Percentiles rank a stretch among this genome's conserved stretches.
Conservation (phyloP, 73 alveolate species). For the Tetrahymena thermophila region DNA sequence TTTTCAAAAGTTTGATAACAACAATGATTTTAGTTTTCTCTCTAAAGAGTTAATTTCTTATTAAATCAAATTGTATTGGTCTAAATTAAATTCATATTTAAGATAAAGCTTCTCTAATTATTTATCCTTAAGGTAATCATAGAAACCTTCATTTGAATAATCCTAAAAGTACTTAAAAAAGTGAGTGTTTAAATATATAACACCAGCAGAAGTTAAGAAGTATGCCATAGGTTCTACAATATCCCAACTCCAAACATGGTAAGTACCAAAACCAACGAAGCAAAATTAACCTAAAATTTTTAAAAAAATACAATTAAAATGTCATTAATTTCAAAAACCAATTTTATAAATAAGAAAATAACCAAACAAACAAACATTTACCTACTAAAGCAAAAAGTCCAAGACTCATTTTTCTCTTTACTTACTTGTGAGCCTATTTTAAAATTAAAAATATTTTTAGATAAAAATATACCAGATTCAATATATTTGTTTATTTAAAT, state of each 20-base stretch:
- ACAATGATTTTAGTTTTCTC: background rate
- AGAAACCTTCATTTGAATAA: background rate
- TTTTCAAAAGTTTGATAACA: background rate
- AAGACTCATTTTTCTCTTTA: background rate
- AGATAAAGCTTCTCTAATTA: background rate
- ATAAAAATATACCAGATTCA: no score
- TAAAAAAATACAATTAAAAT: background rate
- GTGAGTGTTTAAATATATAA: background rate
- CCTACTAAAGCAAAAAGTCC: background rate
- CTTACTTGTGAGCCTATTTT: background rate
- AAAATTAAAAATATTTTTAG: background rate
- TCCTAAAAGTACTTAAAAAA: background rate
- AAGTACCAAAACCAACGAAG: conserved; percentile 1
- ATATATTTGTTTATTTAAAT: no score
- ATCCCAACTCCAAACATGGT: background rate
- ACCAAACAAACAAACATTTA: background rate
- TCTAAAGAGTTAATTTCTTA: background rate
- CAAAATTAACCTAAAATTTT: background rate
- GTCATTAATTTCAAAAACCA: background rate
- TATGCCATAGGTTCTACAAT: background rate
- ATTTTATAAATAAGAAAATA: background rate
- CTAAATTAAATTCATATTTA: background rate
- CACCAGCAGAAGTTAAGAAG: background rate
- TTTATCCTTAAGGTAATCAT: background rate
- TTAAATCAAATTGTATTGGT: background rate